Evolutionary conservation across 1,284 basidiomycete species (phyloP).

Genomic region (Ustilago lituana): DNA sequence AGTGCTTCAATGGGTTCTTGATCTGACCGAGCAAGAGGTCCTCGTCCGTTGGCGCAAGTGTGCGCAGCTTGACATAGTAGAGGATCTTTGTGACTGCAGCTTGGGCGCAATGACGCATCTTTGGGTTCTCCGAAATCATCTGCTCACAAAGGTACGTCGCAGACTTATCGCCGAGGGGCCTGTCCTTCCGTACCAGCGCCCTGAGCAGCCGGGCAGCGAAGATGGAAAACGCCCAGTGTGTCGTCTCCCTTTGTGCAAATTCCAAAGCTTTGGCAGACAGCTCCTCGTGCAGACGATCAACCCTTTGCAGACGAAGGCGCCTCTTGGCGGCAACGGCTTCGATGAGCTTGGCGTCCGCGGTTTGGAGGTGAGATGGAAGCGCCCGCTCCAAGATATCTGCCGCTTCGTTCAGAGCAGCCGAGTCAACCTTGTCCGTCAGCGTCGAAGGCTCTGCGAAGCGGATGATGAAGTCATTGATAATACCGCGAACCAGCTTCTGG

Average conservation of each 20-base stretch:
- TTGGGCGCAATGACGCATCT: slow-evolving; percentile 79
- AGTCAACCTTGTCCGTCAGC: slow-evolving; percentile 41
- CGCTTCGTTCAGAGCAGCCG: slow-evolving; percentile 35
- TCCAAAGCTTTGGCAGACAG: slow-evolving; percentile 76
- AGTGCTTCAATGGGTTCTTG: slow-evolving; percentile 76
- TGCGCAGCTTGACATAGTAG: slow-evolving; percentile 83
- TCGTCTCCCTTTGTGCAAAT: slow-evolving; percentile 75
- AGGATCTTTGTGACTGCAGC: slow-evolving; percentile 81
- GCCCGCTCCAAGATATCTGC: slow-evolving; percentile 26
- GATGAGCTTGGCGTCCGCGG: slow-evolving; percentile 58
- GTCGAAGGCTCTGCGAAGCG: slow-evolving; percentile 66
- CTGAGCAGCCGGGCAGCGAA: slow-evolving; percentile 79
- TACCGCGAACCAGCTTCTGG: slow-evolving; percentile 81
- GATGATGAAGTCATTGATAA: slow-evolving; percentile 75
- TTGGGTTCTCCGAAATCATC: slow-evolving; percentile 78
- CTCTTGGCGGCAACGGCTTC: slow-evolving; percentile 63
- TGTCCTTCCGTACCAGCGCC: slow-evolving; percentile 80
- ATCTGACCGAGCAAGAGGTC: slow-evolving; percentile 84
- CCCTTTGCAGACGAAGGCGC: slow-evolving; percentile 56
- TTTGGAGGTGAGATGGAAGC: slow-evolving; percentile 16
- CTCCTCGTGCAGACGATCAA: slow-evolving; percentile 65
- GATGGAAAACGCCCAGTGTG: slow-evolving; percentile 92
- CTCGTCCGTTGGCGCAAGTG: slow-evolving; percentile 75
- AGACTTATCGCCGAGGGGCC: slow-evolving; percentile 74
- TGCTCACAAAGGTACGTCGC: slow-evolving; percentile 69